Evolutionary conservation across 2,329 filamentous ascomycete genomes (phyloP).

Genomic region (Helminthosporium solani): DNA sequence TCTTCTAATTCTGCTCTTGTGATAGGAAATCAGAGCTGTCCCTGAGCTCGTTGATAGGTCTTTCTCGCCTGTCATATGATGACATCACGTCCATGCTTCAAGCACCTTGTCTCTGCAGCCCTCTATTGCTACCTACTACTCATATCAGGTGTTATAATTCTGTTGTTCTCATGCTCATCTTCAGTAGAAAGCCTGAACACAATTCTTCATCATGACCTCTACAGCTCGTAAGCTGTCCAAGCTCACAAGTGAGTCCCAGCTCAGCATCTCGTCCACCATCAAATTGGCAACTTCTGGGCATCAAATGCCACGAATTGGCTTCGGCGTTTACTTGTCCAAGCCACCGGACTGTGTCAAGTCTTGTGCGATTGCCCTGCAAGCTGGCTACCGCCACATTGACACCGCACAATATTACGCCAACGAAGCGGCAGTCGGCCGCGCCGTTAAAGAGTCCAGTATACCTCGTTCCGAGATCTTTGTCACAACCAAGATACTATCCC

Average conservation of each 20-base stretch:
- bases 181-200: background rate
- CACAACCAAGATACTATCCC: slow-evolving; percentile 67
- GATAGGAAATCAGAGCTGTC: no score
- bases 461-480: slow-evolving; percentile 63
- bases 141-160: no score
- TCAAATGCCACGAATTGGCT: slow-evolving; percentile 66
- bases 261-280: slow-evolving; percentile 51
- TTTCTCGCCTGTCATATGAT: slow-evolving; percentile 1
- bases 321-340: slow-evolving; percentile 68
- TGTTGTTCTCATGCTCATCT: background rate
- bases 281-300: slow-evolving; percentile 52
- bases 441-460: slow-evolving; percentile 59
- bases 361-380: slow-evolving; percentile 57
- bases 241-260: slow-evolving; percentile 21
- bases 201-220: background rate
- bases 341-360: slow-evolving; percentile 57
- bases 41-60: no score
- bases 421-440: slow-evolving; percentile 65
- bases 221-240: background rate
- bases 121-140: background rate
- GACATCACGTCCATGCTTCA: slow-evolving; percentile 7
- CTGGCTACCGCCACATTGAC: slow-evolving; percentile 65
- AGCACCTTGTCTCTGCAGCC: background rate
- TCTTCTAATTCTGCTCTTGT: no score
- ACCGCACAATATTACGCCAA: slow-evolving; percentile 71